Evolutionary conservation across 2,329 filamentous ascomycete species (phyloP).

Genomic region (Geosmithia morbida): DNA sequence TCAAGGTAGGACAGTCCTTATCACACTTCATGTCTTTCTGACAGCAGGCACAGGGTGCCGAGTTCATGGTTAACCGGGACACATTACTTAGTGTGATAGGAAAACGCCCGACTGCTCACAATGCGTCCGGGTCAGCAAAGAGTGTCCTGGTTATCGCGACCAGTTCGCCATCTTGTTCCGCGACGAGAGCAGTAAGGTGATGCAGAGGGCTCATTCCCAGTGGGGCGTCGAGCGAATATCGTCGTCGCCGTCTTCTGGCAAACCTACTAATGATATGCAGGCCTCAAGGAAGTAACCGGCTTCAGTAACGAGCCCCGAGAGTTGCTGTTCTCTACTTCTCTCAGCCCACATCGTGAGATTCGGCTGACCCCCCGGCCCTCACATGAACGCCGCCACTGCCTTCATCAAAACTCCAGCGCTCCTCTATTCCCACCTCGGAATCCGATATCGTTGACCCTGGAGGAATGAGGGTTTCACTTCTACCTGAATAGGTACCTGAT

Average conservation of each 20-base stretch:
- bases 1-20: slow-evolving; percentile 34
- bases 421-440: slow-evolving; percentile 5
- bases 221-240: slow-evolving; percentile 18
- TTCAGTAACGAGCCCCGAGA: neutral
- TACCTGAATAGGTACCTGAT: slow-evolving; percentile 36
- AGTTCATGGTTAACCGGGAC: too few species aligned
- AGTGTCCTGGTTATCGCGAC: slow-evolving; percentile 50
- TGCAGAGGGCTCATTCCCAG: slow-evolving; percentile 40
- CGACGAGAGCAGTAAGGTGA: slow-evolving; percentile 49
- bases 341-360: neutral
- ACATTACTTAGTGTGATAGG: slow-evolving; percentile 53
- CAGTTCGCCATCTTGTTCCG: slow-evolving; percentile 51
- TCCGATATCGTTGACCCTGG: slow-evolving; percentile 24
- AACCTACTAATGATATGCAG: neutral
- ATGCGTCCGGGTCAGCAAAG: slow-evolving; percentile 43
- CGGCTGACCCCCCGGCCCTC: neutral
- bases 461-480: slow-evolving; percentile 34
- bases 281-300: neutral
- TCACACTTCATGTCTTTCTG: too few species aligned
- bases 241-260: neutral
- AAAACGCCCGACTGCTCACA: slow-evolving; percentile 45
- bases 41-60: too few species aligned
- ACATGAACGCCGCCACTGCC: neutral
- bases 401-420: neutral
- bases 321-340: neutral